Conservation (phyloP, 1,139 yeast genomes). For the Geotrichum bryndzae region DNA sequence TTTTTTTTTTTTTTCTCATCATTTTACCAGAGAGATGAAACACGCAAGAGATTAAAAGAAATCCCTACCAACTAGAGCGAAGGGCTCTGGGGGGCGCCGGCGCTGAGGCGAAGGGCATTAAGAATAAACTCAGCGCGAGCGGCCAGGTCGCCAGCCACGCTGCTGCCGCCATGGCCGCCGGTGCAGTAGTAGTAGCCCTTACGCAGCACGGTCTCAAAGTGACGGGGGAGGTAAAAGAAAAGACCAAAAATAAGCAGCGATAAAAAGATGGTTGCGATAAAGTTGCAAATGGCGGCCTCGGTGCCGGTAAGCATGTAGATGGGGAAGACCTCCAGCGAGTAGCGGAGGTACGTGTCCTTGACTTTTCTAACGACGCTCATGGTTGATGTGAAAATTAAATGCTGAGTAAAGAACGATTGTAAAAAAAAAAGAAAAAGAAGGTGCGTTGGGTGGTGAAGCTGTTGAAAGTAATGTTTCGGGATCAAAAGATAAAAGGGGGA, state of each 20-base stretch:
- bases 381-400: background rate
- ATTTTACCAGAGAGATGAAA: too few relatives aligned
- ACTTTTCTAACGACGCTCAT: slow-evolving; percentile 10
- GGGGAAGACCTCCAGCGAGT: slow-evolving; percentile 26
- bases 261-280: slow-evolving; percentile 17
- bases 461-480: too few relatives aligned
- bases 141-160: slow-evolving; percentile 59
- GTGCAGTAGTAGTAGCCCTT: slow-evolving; percentile 28
- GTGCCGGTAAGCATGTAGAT: slow-evolving; percentile 26
- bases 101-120: background rate
- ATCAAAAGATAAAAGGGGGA: too few relatives aligned
- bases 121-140: slow-evolving; percentile 32
- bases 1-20: too few relatives aligned
- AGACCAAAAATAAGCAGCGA: slow-evolving; percentile 23
- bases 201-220: slow-evolving; percentile 21
- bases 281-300: slow-evolving; percentile 21
- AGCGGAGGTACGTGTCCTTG: slow-evolving; percentile 19
- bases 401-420: background rate
- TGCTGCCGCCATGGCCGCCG: slow-evolving; percentile 30
- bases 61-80: background rate
- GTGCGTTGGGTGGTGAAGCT: background rate
- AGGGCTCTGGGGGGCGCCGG: background rate
- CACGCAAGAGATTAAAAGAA: too few relatives aligned
- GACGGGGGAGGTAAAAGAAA: slow-evolving; percentile 27
- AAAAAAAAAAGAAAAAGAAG: background rate